phyloP scores from a whole-genome alignment of 768 basidiomycete species.

The Heimioporus sp. region DNA sequence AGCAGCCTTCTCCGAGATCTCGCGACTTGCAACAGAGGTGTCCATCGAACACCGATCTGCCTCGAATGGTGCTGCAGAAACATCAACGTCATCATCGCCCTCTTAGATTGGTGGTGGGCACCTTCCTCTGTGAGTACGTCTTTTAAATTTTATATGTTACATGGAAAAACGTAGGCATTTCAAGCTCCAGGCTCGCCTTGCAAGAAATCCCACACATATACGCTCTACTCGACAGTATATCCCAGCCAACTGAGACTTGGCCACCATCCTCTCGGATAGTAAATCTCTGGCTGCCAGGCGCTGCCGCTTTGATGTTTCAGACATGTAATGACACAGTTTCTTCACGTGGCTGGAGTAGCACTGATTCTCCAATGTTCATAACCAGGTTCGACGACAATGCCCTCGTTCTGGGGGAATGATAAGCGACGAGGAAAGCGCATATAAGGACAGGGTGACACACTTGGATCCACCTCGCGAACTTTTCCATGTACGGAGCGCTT shows the following conservation, averaged over 20 bases:
- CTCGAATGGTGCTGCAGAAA: background rate
- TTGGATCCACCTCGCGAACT: conserved; percentile 29
- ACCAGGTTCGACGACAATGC: conserved; percentile 32
- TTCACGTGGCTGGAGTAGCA: conserved; percentile 20
- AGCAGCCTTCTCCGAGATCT: conserved; percentile 84
- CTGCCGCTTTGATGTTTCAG: conserved; percentile 40
- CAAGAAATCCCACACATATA: conserved; percentile 5
- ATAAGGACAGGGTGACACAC: conserved; percentile 21
- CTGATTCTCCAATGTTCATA: conserved; percentile 39
- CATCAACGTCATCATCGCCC: background rate
- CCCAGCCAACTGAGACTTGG: background rate
- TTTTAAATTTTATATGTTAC: background rate
- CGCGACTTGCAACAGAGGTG: conserved; percentile 69
- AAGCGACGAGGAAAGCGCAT: background rate
- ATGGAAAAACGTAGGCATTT: conserved; percentile 1
- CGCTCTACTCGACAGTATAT: conserved; percentile 3
- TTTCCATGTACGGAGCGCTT: conserved; percentile 28
- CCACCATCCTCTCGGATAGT: conserved; percentile 23
- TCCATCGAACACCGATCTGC: conserved; percentile 41
- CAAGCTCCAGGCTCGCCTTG: conserved; percentile 14
- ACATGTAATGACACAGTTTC: conserved; percentile 38
- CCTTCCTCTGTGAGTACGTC: background rate
- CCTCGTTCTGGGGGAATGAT: conserved; percentile 19
- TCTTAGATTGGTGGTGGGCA: background rate
- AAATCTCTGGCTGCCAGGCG: conserved; percentile 44